Percentiles rank a stretch among this genome's conserved stretches.
phyloP scores from a whole-genome alignment of 306 rosid genomes.

The Cucurbita argyrosperma region DNA sequence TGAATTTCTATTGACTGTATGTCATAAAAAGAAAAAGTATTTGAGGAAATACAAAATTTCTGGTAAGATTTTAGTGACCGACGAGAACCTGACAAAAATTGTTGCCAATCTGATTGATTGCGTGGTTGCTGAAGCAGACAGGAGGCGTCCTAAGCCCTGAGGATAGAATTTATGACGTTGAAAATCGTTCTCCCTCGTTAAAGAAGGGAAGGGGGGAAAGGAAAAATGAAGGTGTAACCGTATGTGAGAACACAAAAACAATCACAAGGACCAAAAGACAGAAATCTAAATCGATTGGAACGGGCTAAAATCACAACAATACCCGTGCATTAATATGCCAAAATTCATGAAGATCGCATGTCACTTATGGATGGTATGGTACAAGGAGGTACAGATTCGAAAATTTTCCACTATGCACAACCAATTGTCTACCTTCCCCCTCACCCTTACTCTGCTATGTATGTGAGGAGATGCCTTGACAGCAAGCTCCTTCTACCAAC shows the following conservation, averaged over 20 bases:
- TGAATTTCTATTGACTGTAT: not conserved
- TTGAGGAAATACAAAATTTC: not conserved
- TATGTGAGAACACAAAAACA: not conserved
- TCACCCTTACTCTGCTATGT: not conserved
- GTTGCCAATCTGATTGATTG: not conserved
- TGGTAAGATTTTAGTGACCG: not conserved
- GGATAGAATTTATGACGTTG: not conserved
- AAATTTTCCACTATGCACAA: constrained; percentile 1
- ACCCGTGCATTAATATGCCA: not conserved
- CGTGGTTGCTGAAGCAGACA: not conserved
- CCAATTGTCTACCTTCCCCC: not conserved
- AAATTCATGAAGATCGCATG: not conserved
- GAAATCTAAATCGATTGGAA: not conserved
- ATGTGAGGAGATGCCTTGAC: not conserved
- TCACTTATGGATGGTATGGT: not conserved
- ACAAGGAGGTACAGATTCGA: not conserved
- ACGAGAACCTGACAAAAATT: not conserved
- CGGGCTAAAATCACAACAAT: not conserved
- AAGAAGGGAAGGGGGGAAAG: not conserved
- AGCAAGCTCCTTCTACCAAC: not conserved
- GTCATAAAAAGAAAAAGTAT: not conserved
- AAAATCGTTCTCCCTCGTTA: not conserved
- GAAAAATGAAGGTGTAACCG: not conserved
- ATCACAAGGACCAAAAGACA: not conserved
- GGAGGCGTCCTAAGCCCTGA: not conserved